These are phyloP conservation scores for Exophiala spinifera DNA, from an alignment of 2,329 filamentous ascomycete species.

Conservation along the genomic window DNA sequence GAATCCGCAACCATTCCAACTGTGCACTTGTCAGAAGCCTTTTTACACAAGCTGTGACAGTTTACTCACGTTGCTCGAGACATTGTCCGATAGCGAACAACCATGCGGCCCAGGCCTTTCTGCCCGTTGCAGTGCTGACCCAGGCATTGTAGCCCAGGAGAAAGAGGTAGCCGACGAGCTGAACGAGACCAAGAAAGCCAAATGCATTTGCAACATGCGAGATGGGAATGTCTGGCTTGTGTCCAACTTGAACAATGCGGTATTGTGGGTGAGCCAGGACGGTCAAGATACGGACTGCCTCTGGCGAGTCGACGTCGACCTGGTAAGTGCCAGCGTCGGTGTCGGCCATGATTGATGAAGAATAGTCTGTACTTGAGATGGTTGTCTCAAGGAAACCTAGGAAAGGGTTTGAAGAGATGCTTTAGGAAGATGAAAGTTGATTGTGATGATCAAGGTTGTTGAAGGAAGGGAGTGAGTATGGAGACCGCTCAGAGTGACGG, in stretches of 20 bases:
- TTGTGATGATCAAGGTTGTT: not conserved
- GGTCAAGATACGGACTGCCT: not conserved
- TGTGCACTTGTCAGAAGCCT: slow-evolving; percentile 1
- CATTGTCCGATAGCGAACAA: slow-evolving; percentile 15
- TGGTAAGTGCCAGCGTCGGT: slow-evolving; percentile 1
- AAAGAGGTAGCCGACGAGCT: slow-evolving; percentile 6
- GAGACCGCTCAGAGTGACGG: not conserved
- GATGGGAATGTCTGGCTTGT: slow-evolving; percentile 1
- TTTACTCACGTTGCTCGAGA: slow-evolving; percentile 16
- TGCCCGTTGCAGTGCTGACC: not conserved
- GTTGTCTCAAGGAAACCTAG: not conserved
- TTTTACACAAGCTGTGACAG: not conserved
- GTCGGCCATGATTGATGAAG: slow-evolving; percentile 1
- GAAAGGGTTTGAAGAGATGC: not conserved
- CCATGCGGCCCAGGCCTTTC: not conserved
- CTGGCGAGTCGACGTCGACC: slow-evolving; percentile 2
- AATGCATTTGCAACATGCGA: slow-evolving; percentile 1
- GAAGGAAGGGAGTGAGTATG: not conserved
- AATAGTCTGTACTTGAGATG: not conserved
- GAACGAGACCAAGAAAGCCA: not conserved
- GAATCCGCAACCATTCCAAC: slow-evolving; percentile 14
- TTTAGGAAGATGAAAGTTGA: not conserved
- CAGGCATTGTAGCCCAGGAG: slow-evolving; percentile 2
- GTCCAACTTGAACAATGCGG: slow-evolving; percentile 8
- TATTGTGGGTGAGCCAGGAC: not conserved